phyloP scores from a whole-genome alignment of 495 filamentous ascomycete species.

The Xylaria flabelliformis region DNA sequence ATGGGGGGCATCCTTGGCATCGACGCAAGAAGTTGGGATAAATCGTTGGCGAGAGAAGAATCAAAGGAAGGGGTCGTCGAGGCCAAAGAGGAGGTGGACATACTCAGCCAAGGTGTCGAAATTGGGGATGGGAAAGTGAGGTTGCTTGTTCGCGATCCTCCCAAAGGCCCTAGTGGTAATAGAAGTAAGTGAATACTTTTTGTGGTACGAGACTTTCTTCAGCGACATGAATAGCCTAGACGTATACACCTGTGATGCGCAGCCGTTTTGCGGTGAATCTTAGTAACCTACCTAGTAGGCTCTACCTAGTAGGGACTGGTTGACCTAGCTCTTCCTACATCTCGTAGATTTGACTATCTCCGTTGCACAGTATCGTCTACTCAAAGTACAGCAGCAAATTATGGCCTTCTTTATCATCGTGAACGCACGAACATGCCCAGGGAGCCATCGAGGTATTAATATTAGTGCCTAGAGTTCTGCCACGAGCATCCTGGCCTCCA shows the following conservation, averaged over 20 bases:
- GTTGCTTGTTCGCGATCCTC: conserved; percentile 61
- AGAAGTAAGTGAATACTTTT: conserved; percentile 43
- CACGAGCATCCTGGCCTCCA: no score
- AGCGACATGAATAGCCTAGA: conserved; percentile 4
- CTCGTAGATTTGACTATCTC: neutral
- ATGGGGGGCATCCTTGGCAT: conserved; percentile 95
- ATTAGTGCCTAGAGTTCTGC: neutral
- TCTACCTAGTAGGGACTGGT: neutral
- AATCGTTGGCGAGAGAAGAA: conserved; percentile 60
- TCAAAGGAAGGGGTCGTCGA: conserved; percentile 54
- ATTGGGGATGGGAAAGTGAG: conserved; percentile 66
- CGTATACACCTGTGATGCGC: conserved; percentile 1
- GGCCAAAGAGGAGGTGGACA: conserved; percentile 61
- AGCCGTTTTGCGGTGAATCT: neutral
- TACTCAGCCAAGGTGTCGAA: conserved; percentile 64
- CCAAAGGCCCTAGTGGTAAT: conserved; percentile 55
- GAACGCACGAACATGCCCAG: neutral
- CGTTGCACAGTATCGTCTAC: neutral
- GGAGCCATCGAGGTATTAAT: neutral
- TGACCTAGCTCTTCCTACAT: neutral
- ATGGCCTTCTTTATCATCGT: neutral
- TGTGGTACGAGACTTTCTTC: conserved; percentile 1
- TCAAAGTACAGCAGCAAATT: neutral
- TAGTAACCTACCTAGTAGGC: no score
- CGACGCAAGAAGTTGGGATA: conserved; percentile 89